Percentiles rank a stretch among this genome's conserved stretches.
Evolutionary conservation across 2,329 filamentous ascomycete species (phyloP).

Genomic region (Lecanicillium sp.): DNA sequence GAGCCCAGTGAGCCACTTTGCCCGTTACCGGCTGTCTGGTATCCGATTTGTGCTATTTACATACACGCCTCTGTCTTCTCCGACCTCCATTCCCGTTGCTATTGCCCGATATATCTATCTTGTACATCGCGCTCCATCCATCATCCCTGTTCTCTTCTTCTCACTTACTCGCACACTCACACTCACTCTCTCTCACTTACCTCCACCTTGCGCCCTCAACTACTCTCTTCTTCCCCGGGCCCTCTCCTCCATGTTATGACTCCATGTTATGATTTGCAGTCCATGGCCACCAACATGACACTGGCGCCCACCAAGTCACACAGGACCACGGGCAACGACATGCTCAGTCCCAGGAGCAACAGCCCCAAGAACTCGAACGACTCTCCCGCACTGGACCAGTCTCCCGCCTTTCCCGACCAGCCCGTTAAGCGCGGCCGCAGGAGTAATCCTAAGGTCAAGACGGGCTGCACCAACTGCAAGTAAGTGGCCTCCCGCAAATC

Average conservation of each 20-base stretch:
- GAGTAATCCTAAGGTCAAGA: conserved; percentile 59
- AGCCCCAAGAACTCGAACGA: neutral
- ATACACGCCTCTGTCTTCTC: too few species aligned
- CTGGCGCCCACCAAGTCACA: neutral
- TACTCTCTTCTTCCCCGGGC: neutral
- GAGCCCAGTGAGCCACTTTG: too few species aligned
- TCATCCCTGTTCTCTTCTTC: too few species aligned
- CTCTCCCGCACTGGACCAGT: neutral
- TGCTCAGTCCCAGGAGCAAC: neutral
- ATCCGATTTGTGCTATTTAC: too few species aligned
- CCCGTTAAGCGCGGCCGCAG: conserved; percentile 39
- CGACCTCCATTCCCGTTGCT: too few species aligned
- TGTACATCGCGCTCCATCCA: too few species aligned
- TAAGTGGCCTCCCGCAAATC: conserved; percentile 33
- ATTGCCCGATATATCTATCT: too few species aligned
- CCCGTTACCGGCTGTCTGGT: too few species aligned
- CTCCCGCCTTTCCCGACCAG: conserved; percentile 11
- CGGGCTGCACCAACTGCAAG: conserved; percentile 64
- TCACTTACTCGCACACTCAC: too few species aligned
- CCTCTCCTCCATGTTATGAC: neutral
- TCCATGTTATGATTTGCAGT: conserved; percentile 2
- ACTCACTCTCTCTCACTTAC: too few species aligned
- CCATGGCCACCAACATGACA: conserved; percentile 4
- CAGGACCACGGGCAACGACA: neutral
- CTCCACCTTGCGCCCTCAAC: too few species aligned